Base-by-base conservation (phyloP, 2,329 filamentous ascomycete genomes). In the Pyricularia pennisetigena region DNA sequence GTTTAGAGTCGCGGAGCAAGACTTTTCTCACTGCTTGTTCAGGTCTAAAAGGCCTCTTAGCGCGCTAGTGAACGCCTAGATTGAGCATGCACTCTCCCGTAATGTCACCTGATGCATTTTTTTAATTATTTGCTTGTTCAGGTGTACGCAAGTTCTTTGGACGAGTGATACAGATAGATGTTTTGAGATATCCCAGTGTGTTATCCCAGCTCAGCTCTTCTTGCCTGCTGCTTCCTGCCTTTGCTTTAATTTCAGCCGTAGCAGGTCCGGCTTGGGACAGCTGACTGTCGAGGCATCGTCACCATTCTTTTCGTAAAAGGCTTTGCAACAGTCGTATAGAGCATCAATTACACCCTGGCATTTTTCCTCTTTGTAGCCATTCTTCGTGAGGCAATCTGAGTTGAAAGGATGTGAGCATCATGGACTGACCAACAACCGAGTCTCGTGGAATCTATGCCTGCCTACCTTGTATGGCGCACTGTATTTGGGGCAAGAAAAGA, bases 1-100 rank as follows among this genome's bases (percentile, higher is more conserved):
- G 92, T 91, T 94, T 98, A 98, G 95, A 99, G 95, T 99, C 95
- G 96, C 94, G 94, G 91, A 91, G 88, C 88, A 91, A 88, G 91
- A 88, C 79, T 78, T 16, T 61, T 54, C 78, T 94, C 92, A 92
- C 86, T 98, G 87, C 91, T 93, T 93, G 88, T 91, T 92, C 91
- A 96, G 92, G 87, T 90, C 86, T n/a, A 88, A 84, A 79, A 79
- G 86, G 90, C 86, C 91, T 94, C 90, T 71, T 83, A 83, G 92
- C 94, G 94, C 92, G 95, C 95, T 99, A 87, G 94, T 89, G 92
- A 93, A 91, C 85, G 91, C 91, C 94, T 90, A 92, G 96, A 92
- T 91, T 78, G 83, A 87, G 83, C 80, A 82, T 75, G 84, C 88
- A 86, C 88, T 90, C 86, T 86, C 86, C 89, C 82, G 86, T 83